Evolutionary conservation across 139 green algal genomes (phyloP).

Genomic region (Chlorella vulgaris): DNA sequence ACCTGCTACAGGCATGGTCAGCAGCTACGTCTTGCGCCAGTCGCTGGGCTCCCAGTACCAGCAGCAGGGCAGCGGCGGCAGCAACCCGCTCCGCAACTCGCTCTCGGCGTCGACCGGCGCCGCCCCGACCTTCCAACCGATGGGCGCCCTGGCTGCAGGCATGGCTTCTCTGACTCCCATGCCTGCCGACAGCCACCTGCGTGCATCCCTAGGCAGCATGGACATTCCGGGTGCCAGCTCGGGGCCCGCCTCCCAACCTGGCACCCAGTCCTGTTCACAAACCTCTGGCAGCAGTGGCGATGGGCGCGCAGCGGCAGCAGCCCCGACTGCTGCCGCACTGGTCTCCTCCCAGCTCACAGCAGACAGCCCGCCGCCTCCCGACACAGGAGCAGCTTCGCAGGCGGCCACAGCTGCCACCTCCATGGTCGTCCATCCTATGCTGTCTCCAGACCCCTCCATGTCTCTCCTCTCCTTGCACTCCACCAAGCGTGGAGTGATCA

Average conservation of each 20-base stretch:
- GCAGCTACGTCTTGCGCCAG: background rate
- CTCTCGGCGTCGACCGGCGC: background rate
- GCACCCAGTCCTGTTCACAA: background rate
- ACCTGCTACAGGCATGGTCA: background rate
- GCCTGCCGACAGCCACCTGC: background rate
- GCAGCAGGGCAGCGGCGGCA: background rate
- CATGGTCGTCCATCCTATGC: slow-evolving; percentile 13
- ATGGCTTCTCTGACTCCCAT: slow-evolving; percentile 3
- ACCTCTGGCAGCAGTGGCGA: background rate
- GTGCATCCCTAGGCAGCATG: slow-evolving; percentile 4
- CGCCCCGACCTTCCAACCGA: no score
- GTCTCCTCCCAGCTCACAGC: slow-evolving; percentile 7
- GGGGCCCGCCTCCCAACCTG: background rate
- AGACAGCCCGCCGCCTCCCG: slow-evolving; percentile 3
- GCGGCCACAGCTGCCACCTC: background rate
- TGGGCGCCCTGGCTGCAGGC: background rate
- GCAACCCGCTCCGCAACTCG: slow-evolving; percentile 3
- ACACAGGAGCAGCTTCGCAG: background rate
- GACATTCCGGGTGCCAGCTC: background rate
- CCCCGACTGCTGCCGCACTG: background rate
- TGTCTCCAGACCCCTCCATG: background rate
- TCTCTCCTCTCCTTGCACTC: background rate
- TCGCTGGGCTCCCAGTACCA: background rate
- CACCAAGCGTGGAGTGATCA: background rate
- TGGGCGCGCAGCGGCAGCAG: background rate